These are phyloP conservation scores for Davidsoniella australis DNA, from an alignment of 2,329 filamentous ascomycete species.

Conservation along the genomic window DNA sequence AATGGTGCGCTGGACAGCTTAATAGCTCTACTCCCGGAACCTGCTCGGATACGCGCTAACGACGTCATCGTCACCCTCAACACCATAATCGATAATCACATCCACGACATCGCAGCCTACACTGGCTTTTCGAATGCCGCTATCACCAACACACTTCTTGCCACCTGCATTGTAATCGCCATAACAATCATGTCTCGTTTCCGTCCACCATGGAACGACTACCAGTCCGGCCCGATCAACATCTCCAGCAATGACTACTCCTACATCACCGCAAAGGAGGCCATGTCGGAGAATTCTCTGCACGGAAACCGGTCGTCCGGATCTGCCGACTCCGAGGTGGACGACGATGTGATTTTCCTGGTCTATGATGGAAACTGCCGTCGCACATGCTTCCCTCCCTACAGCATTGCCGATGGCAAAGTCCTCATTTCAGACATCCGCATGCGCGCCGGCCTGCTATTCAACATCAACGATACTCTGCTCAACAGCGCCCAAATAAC, in stretches of 20 bases:
- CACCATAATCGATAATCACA: conserved; percentile 24
- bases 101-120: conserved; percentile 34
- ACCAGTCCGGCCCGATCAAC: conserved; percentile 24
- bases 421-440: conserved; percentile 49
- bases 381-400: conserved; percentile 42
- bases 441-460: conserved; percentile 48
- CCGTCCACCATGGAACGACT: conserved; percentile 29
- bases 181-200: conserved; percentile 31
- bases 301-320: conserved; percentile 8
- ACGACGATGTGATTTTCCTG: conserved; percentile 7
- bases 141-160: conserved; percentile 30
- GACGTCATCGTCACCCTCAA: conserved; percentile 16
- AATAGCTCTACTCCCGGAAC: conserved; percentile 30
- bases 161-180: conserved; percentile 26
- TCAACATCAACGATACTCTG: conserved; percentile 47
- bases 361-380: conserved; percentile 1
- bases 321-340: neutral
- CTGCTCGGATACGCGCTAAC: conserved; percentile 37
- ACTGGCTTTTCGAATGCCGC: conserved; percentile 31
- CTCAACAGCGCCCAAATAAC: conserved; percentile 48
- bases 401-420: conserved; percentile 58
- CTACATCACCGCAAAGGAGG: conserved; percentile 66
- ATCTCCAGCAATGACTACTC: conserved; percentile 64
- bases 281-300: conserved; percentile 25
- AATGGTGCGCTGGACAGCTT: conserved; percentile 37